Evolutionary conservation across 768 basidiomycete genomes (phyloP).

Genomic region (Gautieria morchelliformis): DNA sequence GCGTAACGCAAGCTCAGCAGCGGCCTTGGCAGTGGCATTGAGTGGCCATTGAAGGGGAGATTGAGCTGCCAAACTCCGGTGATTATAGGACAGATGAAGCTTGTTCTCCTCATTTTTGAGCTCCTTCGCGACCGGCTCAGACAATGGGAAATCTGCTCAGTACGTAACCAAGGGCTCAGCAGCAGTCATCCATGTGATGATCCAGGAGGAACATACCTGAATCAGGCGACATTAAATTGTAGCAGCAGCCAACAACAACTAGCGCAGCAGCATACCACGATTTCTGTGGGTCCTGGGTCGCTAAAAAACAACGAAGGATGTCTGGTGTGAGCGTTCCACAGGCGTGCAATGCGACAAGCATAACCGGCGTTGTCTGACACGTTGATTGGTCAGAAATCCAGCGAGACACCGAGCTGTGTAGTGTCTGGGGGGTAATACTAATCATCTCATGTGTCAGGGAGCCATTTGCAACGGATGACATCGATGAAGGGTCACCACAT

Average conservation of each 20-base stretch:
- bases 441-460: slow-evolving; percentile 48
- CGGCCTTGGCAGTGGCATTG: slow-evolving; percentile 21
- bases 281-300: slow-evolving; percentile 12
- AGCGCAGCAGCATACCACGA: slow-evolving; percentile 44
- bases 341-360: slow-evolving; percentile 64
- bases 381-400: slow-evolving; percentile 33
- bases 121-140: slow-evolving; percentile 18
- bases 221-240: slow-evolving; percentile 52
- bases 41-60: slow-evolving; percentile 54
- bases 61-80: slow-evolving; percentile 65
- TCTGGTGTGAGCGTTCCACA: slow-evolving; percentile 68
- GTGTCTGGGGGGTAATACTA: slow-evolving; percentile 39
- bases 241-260: slow-evolving; percentile 70
- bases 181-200: slow-evolving; percentile 2
- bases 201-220: slow-evolving; percentile 27
- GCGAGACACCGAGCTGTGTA: slow-evolving; percentile 36
- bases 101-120: slow-evolving; percentile 4
- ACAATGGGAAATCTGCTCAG: slow-evolving; percentile 47
- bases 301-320: slow-evolving; percentile 45
- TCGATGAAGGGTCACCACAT: neutral
- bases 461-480: slow-evolving; percentile 10
- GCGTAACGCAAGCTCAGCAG: slow-evolving; percentile 43
- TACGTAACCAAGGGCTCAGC: neutral
- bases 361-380: slow-evolving; percentile 29
- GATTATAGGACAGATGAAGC: slow-evolving; percentile 34